Conservation (phyloP, 2,329 filamentous ascomycete species). For the Aspergillus transmontanensis region DNA sequence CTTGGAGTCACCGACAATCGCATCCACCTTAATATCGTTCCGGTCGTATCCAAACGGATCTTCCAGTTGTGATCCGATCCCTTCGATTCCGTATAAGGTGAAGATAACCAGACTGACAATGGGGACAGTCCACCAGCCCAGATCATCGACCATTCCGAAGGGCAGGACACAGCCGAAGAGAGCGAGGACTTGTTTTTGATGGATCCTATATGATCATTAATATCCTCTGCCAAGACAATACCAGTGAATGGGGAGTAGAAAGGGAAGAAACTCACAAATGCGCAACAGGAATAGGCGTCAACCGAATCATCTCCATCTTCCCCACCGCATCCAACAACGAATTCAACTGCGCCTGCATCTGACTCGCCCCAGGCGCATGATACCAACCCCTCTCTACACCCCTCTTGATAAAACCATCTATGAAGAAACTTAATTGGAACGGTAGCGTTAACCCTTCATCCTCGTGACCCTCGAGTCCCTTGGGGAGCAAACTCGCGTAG, state of each 20-base stretch:
- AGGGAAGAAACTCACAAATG: conserved; percentile 48
- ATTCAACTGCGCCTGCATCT: conserved; percentile 62
- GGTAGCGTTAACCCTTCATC: conserved; percentile 62
- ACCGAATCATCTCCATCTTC: conserved; percentile 65
- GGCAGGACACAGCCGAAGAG: conserved; percentile 63
- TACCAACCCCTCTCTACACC: conserved; percentile 61
- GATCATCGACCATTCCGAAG: conserved; percentile 65
- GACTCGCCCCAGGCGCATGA: conserved; percentile 59
- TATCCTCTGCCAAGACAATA: not conserved
- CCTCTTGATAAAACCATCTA: conserved; percentile 63
- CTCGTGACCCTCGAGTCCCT: conserved; percentile 56
- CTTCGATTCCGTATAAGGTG: conserved; percentile 66
- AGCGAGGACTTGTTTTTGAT: conserved; percentile 65
- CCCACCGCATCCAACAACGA: conserved; percentile 61
- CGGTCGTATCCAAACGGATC: conserved; percentile 68
- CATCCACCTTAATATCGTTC: conserved; percentile 70
- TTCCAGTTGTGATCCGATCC: conserved; percentile 65
- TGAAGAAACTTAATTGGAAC: conserved; percentile 61
- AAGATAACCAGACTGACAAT: conserved; percentile 64
- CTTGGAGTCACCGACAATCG: conserved; percentile 62
- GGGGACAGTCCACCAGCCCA: conserved; percentile 64
- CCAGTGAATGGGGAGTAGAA: not conserved
- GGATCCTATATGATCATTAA: conserved; percentile 49
- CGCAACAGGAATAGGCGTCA: conserved; percentile 66
- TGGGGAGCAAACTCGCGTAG: conserved; percentile 55